A percentile compares a stretch with the other conserved stretches of the same genome.
phyloP scores from a whole-genome alignment of 2,329 filamentous ascomycete genomes.

The Diaporthe longicolla region DNA sequence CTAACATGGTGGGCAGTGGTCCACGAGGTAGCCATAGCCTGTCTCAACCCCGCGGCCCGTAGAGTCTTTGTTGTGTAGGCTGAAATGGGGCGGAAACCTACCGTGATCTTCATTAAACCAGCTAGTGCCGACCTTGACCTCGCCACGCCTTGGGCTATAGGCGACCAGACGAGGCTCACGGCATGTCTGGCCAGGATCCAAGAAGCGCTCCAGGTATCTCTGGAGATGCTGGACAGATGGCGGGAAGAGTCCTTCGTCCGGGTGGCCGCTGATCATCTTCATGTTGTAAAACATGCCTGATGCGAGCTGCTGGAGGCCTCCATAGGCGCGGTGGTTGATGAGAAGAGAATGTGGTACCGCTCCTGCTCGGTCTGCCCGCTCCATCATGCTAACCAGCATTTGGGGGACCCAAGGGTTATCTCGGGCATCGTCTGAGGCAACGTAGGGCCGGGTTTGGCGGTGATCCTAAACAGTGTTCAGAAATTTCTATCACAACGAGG shows the following conservation, averaged over 20 bases:
- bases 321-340: conserved; percentile 50
- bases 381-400: conserved; percentile 48
- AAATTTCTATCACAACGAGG: conserved; percentile 43
- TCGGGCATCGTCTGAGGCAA: conserved; percentile 37
- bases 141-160: conserved; percentile 35
- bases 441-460: conserved; percentile 51
- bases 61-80: too few species aligned
- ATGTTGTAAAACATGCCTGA: conserved; percentile 59
- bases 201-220: conserved; percentile 43
- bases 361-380: conserved; percentile 46
- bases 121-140: conserved; percentile 48
- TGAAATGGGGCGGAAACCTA: too few species aligned
- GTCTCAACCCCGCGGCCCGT: too few species aligned
- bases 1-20: not conserved
- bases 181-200: conserved; percentile 42
- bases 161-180: conserved; percentile 54
- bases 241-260: conserved; percentile 41
- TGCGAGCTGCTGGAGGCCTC: conserved; percentile 55
- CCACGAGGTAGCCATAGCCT: not conserved
- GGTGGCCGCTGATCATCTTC: conserved; percentile 54
- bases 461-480: conserved; percentile 41
- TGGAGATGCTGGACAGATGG: conserved; percentile 41
- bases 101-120: conserved; percentile 57
- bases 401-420: conserved; percentile 44
- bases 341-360: conserved; percentile 46